These are phyloP conservation scores for Fusarium setosum DNA, from an alignment of 2,329 filamentous ascomycete species.

Conservation along the genomic window DNA sequence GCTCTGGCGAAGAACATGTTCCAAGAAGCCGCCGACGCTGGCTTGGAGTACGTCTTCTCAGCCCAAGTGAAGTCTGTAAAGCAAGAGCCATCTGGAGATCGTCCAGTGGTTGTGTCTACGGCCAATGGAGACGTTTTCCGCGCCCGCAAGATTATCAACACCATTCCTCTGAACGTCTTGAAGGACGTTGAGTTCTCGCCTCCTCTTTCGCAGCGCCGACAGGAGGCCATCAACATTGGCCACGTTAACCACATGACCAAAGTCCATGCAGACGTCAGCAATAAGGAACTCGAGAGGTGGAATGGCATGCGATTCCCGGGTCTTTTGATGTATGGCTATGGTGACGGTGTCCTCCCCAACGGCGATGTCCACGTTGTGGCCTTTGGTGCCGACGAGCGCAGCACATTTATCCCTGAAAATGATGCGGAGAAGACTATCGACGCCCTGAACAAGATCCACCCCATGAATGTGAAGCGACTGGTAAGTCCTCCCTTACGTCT, in stretches of 20 bases:
- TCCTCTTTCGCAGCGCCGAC: not conserved
- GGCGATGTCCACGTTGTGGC: constrained; percentile 16
- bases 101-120: not conserved
- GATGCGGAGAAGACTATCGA: constrained; percentile 17
- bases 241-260: constrained; percentile 37
- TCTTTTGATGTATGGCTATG: constrained; percentile 27
- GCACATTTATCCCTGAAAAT: constrained; percentile 11
- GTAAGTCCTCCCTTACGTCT: not conserved
- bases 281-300: constrained; percentile 29
- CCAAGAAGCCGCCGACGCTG: constrained; percentile 36
- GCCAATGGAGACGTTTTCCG: constrained; percentile 14
- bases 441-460: constrained; percentile 19
- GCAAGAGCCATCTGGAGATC: not conserved
- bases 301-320: constrained; percentile 27
- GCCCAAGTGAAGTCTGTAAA: constrained; percentile 28
- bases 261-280: constrained; percentile 29
- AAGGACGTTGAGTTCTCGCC: constrained; percentile 9
- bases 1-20: constrained; percentile 42
- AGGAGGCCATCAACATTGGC: constrained; percentile 15
- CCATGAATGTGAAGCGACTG: constrained; percentile 23
- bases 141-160: constrained; percentile 38
- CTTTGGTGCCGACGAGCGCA: constrained; percentile 21
- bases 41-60: constrained; percentile 43
- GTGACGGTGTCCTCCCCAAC: constrained; percentile 17
- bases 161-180: constrained; percentile 20